Base-by-base conservation (phyloP, 2,329 filamentous ascomycete species). In the Penicillium sp. region DNA sequence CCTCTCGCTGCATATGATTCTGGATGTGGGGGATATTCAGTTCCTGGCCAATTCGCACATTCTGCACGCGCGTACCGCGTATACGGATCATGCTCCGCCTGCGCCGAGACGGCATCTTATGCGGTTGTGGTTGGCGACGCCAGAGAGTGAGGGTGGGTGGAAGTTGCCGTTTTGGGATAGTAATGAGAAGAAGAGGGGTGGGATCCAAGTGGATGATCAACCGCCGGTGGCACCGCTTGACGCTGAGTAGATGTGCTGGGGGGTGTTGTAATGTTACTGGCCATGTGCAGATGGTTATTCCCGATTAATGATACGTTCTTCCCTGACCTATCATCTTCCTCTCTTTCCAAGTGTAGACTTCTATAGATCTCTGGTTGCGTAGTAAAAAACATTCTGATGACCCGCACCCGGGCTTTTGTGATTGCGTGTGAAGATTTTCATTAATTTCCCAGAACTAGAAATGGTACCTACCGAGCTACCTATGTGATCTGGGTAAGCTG, bases 21-120 rank as follows among this genome's bases (percentile, higher is more conserved):
- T 96, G 8, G 90, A 94, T 66, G 85, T 95, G 17, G 92, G 92
- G 50, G 92, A 96, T 70, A 93, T 96, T 63, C 92, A 96, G 76
- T 94, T 96, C 76, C 72, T 96, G 58, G 87, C 87, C 67, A 96
- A 96, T 73, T 84, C 84, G 51, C 91, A 96, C 71, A 83, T 95
- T 3, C 76, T 96, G 50, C 92, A 96, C 73, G 90, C 91, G 0
- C 80, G 92, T 50, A 96, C 92, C 0, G 90, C 84, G 31, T 96
- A 96, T 77, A 90, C 82, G 63, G 90, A 91, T 68, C 82, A 85
- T 74, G 84, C 84, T 15, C 86, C 89, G 34, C 88, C 89, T 43
- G 82, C 82, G 22, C 90, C 90, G 0, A 79, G 90, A 38, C 83
- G 92, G 48, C 92, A 96, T 71, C 78, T 96, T 28, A 89, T 96